phyloP scores from a whole-genome alignment of 768 basidiomycete genomes.

The Amanita phalloides region DNA sequence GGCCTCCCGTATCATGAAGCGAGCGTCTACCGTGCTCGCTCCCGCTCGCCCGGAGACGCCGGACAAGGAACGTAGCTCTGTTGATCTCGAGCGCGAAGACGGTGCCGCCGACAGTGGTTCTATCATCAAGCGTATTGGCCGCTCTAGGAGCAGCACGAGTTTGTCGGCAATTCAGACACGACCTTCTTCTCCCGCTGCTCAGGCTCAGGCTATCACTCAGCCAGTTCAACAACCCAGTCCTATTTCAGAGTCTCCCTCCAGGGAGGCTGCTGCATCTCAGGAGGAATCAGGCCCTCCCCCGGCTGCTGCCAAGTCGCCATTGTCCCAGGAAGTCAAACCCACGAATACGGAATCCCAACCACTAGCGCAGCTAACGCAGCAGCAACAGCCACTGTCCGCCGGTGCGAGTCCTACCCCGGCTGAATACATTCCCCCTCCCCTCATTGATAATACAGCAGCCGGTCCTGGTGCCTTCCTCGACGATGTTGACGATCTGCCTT shows the following conservation, averaged over 20 bases:
- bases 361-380: not conserved
- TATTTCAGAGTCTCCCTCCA: constrained; percentile 58
- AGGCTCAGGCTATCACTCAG: constrained; percentile 8
- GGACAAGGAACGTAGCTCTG: constrained; percentile 15
- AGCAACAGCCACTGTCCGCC: not conserved
- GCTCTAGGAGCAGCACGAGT: constrained; percentile 7
- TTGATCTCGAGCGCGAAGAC: constrained; percentile 13
- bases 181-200: constrained; percentile 15
- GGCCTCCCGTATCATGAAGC: constrained; percentile 42
- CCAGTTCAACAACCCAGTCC: constrained; percentile 37
- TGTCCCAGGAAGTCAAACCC: constrained; percentile 19
- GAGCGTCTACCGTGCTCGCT: constrained; percentile 45
- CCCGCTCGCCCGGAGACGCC: constrained; percentile 22
- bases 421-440: constrained; percentile 27
- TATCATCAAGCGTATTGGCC: constrained; percentile 11
- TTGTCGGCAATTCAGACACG: constrained; percentile 7
- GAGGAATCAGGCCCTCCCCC: constrained; percentile 13
- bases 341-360: not conserved
- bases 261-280: constrained; percentile 35
- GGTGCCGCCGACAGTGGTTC: constrained; percentile 13
- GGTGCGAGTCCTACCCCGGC: not conserved
- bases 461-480: constrained; percentile 44
- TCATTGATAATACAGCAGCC: constrained; percentile 26
- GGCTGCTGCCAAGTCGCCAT: constrained; percentile 29
- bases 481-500: constrained; percentile 34